phyloP scores from a whole-genome alignment of 805 yeast species.

The Starmerella bombi region DNA sequence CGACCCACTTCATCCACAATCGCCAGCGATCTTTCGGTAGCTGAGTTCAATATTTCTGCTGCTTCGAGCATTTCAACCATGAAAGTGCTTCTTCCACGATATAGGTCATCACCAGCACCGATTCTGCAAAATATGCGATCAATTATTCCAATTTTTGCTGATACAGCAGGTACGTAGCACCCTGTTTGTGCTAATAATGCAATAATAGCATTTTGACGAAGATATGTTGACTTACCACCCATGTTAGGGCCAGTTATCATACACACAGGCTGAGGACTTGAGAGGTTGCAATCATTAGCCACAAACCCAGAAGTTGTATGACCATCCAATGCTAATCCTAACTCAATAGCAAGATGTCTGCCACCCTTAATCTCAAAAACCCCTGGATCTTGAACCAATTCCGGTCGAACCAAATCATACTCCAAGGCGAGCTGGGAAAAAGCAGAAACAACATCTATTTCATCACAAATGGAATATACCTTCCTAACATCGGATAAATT shows the following conservation, averaged over 20 bases:
- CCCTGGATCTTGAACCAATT: slow-evolving; percentile 34
- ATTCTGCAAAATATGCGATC: slow-evolving; percentile 70
- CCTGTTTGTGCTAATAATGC: slow-evolving; percentile 67
- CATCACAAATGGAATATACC: slow-evolving; percentile 42
- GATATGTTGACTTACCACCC: slow-evolving; percentile 77
- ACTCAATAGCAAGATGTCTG: slow-evolving; percentile 77
- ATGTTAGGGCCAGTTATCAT: slow-evolving; percentile 82
- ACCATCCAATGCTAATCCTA: slow-evolving; percentile 42
- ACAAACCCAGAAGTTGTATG: slow-evolving; percentile 32
- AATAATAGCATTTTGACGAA: slow-evolving; percentile 55
- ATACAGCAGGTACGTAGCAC: slow-evolving; percentile 54
- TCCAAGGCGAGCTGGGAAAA: slow-evolving; percentile 65
- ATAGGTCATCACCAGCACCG: slow-evolving; percentile 67
- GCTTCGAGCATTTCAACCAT: slow-evolving; percentile 91
- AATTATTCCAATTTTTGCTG: slow-evolving; percentile 52
- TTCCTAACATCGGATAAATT: slow-evolving; percentile 36
- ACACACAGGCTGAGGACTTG: slow-evolving; percentile 30
- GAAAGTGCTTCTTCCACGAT: slow-evolving; percentile 70
- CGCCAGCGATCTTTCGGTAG: slow-evolving; percentile 57
- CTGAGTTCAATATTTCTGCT: slow-evolving; percentile 48
- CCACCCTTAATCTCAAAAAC: slow-evolving; percentile 47
- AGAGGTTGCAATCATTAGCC: slow-evolving; percentile 33
- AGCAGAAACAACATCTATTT: slow-evolving; percentile 57
- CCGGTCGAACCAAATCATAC: slow-evolving; percentile 52
- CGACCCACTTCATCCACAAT: slow-evolving; percentile 82